Evolutionary conservation across 176 grass and related monocot genomes (phyloP).

Genomic region (Zoysia pacifica): DNA sequence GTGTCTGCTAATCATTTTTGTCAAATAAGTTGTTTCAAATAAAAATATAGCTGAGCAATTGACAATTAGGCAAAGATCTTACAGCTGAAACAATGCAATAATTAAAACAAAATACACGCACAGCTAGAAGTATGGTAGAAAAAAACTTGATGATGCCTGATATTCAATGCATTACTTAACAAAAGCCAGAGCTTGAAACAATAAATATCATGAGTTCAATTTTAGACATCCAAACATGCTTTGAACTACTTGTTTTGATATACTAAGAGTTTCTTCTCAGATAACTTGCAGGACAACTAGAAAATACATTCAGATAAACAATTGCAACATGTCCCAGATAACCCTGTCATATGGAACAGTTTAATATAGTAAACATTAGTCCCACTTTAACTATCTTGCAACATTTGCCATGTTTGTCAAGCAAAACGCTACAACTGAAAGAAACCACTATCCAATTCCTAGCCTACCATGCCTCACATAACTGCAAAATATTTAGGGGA

Average conservation of each 20-base stretch:
- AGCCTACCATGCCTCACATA: not conserved
- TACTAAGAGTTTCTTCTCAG: conserved; percentile 14
- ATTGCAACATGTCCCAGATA: not conserved
- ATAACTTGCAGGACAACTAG: not conserved
- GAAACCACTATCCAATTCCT: not conserved
- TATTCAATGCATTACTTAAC: not conserved
- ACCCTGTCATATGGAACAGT: not conserved
- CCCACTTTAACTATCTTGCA: not conserved
- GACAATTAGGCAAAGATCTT: conserved; percentile 3
- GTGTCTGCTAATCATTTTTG: conserved; percentile 2
- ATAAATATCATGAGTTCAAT: not conserved
- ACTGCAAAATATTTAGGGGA: not conserved
- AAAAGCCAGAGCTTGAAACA: conserved; percentile 10
- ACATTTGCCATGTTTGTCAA: not conserved
- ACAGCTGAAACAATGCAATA: conserved; percentile 4
- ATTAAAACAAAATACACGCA: not conserved
- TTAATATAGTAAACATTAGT: not conserved
- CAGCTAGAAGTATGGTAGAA: conserved; percentile 8
- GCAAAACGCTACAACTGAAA: not conserved
- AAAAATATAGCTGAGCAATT: not conserved
- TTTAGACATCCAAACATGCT: too few species aligned
- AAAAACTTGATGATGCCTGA: not conserved
- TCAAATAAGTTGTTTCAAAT: not conserved
- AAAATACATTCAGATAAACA: conserved; percentile 22
- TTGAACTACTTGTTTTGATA: conserved; percentile 3